A percentile compares a stretch with the other conserved stretches of the same genome.
Conservation (phyloP, 192 early-diverging fungal genomes). For the Backusella luteola region DNA sequence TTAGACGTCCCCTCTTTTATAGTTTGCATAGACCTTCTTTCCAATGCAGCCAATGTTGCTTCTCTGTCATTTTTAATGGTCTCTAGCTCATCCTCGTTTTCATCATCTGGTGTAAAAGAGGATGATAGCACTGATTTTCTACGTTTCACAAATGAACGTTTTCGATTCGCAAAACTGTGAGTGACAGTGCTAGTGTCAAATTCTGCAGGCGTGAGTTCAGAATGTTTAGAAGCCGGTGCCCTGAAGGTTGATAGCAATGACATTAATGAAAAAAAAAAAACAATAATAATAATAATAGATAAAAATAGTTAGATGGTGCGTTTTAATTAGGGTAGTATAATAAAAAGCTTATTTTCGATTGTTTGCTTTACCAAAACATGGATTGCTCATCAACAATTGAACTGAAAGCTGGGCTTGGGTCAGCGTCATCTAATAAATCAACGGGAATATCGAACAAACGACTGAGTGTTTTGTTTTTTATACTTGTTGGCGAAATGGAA, state of each 20-base stretch:
- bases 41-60: constrained; percentile 16
- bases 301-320: neutral
- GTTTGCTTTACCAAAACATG: neutral
- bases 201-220: constrained; percentile 31
- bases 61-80: constrained; percentile 13
- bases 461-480: neutral
- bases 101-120: constrained; percentile 22
- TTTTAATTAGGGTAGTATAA: neutral
- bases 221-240: constrained; percentile 33
- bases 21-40: constrained; percentile 13
- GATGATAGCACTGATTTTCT: constrained; percentile 32
- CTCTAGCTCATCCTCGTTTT: neutral
- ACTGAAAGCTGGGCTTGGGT: neutral
- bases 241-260: neutral
- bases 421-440: neutral
- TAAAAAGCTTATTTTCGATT: neutral
- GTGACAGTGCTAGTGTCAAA: constrained; percentile 19
- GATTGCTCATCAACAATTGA: neutral
- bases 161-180: constrained; percentile 13
- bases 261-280: neutral
- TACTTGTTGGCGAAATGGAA: neutral
- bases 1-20: neutral
- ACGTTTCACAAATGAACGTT: constrained; percentile 18
- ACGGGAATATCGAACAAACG: neutral
- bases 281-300: neutral